Conservation (phyloP, 169 alveolate genomes). For the Plasmodium sp. region DNA sequence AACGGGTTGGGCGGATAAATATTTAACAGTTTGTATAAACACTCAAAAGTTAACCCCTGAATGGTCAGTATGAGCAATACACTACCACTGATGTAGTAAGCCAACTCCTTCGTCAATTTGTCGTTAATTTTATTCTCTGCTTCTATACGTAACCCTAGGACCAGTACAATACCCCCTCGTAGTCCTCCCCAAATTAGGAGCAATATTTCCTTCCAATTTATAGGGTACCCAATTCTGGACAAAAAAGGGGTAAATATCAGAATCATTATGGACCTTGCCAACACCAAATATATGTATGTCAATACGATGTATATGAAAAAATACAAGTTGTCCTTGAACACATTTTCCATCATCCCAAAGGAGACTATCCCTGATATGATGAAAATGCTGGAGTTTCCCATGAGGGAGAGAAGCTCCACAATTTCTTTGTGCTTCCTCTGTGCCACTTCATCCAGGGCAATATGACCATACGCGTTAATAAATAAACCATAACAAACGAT, state of each 20-base stretch:
- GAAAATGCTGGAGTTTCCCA: conserved; percentile 89
- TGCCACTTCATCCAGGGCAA: conserved; percentile 89
- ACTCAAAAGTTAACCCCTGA: conserved; percentile 92
- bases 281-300: conserved; percentile 80
- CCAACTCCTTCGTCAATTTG: conserved; percentile 84
- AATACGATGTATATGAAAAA: conserved; percentile 54
- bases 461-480: conserved; percentile 88
- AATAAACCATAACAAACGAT: conserved; percentile 91
- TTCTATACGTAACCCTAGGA: conserved; percentile 91
- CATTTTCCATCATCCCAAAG: conserved; percentile 87
- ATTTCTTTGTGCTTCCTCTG: conserved; percentile 85
- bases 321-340: conserved; percentile 41
- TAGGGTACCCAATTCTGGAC: conserved; percentile 84
- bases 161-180: conserved; percentile 94
- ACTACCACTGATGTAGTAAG: conserved; percentile 92
- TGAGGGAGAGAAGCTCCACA: conserved; percentile 83
- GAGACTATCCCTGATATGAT: conserved; percentile 88
- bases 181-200: conserved; percentile 94
- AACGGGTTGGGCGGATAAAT: conserved; percentile 91
- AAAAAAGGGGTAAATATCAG: conserved; percentile 86
- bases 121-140: conserved; percentile 86
- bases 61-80: conserved; percentile 91
- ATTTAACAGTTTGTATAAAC: conserved; percentile 85
- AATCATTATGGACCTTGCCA: conserved; percentile 88
- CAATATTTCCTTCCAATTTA: conserved; percentile 88